Evolutionary conservation across 1,284 basidiomycete genomes (phyloP), one percentile per base, ranked within the genome.

Genomic region (Cutaneotrichosporon cutaneum): DNA sequence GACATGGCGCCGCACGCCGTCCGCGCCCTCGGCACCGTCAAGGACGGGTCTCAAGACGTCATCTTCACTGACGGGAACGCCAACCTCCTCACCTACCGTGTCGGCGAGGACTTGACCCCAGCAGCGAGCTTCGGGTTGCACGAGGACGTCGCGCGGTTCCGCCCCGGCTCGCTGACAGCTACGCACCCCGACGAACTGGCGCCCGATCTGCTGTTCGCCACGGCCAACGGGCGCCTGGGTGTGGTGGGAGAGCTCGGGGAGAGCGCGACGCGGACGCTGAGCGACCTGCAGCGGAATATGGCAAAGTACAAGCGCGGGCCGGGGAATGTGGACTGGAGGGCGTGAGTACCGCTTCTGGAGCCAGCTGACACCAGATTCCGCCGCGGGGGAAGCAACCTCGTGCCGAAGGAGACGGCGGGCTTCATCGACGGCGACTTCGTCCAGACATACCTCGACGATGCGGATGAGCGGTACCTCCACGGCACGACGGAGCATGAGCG

Each of bases 401-500:
- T 57, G 84, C 89, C 63, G 67, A 77, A 54, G 78, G 84, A 73
- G 2, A 74, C 78, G 1, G 73, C 73, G 0, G 93, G 93, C 2
- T 94, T 96, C 82, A 82, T 96, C 30, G 93, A 97, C 69, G 94
- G 93, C 3, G 90, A 93, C 72, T 91, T 93, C 69, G 77, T 94
- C 30, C 90, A 93, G 75, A 80, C 82, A 32, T 87, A 88, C 78
- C 81, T 91, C 27, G 66, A 70, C 36, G 13, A 78, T 14, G 18
- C 3, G 7, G 39, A 42, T 18, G 18, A 42, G 39, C 16, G 39
- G 39, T 42, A 42, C 39, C 16, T 42, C 39, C 16, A 42, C 39
- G 39, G 39, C 18, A 18, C 16, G 39, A 42, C 48, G 16, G 48
- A 51, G 48, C 16, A 50, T 18, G 72, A 82, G 14, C 52, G 58